phyloP scores from a whole-genome alignment of 805 yeast species.

The Metschnikowia reukaufii region DNA sequence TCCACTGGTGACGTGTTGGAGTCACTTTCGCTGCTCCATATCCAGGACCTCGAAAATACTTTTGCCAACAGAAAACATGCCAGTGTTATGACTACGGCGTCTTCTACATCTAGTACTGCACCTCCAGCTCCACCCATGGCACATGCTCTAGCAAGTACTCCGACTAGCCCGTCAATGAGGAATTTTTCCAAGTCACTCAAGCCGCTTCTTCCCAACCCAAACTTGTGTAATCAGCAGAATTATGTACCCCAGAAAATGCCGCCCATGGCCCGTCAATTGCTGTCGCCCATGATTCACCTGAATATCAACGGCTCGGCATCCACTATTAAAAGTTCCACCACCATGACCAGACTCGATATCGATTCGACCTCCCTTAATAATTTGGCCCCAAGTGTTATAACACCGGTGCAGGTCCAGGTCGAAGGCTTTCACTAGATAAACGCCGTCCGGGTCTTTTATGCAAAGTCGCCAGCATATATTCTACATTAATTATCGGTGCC shows the following conservation, averaged over 20 bases:
- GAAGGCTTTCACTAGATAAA: conserved; percentile 20
- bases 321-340: conserved; percentile 33
- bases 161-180: conserved; percentile 19
- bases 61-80: conserved; percentile 17
- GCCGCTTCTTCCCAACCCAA: conserved; percentile 22
- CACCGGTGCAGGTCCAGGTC: conserved; percentile 40
- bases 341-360: conserved; percentile 32
- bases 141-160: conserved; percentile 17
- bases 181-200: conserved; percentile 16
- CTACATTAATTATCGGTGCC: no score
- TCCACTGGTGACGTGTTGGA: conserved; percentile 19
- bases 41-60: conserved; percentile 18
- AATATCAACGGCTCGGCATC: conserved; percentile 23
- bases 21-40: conserved; percentile 15
- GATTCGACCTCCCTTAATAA: conserved; percentile 27
- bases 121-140: conserved; percentile 8
- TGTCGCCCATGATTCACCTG: conserved; percentile 19
- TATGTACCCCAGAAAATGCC: conserved; percentile 15
- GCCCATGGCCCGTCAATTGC: conserved; percentile 14
- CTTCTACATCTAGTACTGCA: conserved; percentile 17
- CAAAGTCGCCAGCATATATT: no score
- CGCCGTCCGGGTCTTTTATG: background rate
- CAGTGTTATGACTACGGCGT: conserved; percentile 22
- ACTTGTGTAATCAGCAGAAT: conserved; percentile 19
- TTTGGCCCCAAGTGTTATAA: conserved; percentile 37